These are phyloP conservation scores for Calonectria crousiana DNA, from an alignment of 2,329 filamentous ascomycete genomes.

Conservation along the genomic window DNA sequence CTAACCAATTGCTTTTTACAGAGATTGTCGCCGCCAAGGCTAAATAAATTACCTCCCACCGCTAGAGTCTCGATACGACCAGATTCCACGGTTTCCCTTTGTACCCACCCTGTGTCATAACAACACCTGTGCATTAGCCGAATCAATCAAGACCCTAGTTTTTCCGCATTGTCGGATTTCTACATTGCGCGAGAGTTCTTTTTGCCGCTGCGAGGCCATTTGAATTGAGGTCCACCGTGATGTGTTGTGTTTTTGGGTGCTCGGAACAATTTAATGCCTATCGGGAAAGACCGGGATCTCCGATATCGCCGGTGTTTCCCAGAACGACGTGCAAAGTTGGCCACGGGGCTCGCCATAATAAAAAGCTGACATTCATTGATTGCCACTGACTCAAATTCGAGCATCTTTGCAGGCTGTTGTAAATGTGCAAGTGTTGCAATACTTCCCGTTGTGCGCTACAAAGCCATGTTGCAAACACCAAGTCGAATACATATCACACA, in stretches of 20 bases:
- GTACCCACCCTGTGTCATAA: constrained; percentile 66
- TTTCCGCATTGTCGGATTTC: constrained; percentile 6
- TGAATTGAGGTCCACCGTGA: constrained; percentile 33
- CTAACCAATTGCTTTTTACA: constrained; percentile 54
- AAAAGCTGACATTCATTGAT: constrained; percentile 3
- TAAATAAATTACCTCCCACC: constrained; percentile 64
- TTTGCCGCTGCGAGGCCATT: constrained; percentile 34
- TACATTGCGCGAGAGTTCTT: constrained; percentile 33
- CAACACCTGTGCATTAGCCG: constrained; percentile 73
- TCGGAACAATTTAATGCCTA: constrained; percentile 37
- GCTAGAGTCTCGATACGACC: constrained; percentile 51
- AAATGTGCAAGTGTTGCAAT: neutral
- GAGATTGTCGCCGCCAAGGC: constrained; percentile 74
- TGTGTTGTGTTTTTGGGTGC: constrained; percentile 34
- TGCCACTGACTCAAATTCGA: neutral
- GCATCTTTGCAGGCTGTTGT: neutral
- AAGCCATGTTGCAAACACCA: neutral
- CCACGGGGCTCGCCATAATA: constrained; percentile 23
- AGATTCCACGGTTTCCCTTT: constrained; percentile 62
- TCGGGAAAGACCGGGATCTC: constrained; percentile 44
- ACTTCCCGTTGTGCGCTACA: neutral
- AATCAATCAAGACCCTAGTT: constrained; percentile 57
- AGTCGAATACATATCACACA: neutral
- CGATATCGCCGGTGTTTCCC: constrained; percentile 37
- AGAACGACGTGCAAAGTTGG: constrained; percentile 32